Evolutionary conservation across 2,329 filamentous ascomycete genomes (phyloP), one percentile per base, ranked within the genome.

Genomic region (Scytalidium sp.): DNA sequence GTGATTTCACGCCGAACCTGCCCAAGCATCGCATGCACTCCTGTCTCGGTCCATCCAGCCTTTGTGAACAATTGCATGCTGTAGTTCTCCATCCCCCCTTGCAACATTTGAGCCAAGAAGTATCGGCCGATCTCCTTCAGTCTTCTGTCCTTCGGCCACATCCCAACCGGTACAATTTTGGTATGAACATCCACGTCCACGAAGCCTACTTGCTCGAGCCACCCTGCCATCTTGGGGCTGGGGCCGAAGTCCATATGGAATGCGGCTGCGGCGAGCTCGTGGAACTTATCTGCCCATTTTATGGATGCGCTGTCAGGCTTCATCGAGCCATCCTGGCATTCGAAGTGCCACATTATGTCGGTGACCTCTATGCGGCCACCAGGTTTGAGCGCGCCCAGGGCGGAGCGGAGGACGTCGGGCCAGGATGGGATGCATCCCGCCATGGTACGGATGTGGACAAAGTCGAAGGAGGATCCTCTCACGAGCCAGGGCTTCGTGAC

Each of bases 141-240:
- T 41, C 57, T 59, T 19, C 52, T 51, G 49, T 71, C 67, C 6
- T 53, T 60, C 36, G 64, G 62, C 72, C 72, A 74, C 4, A 66
- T 63, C 5, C 70, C 70, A 21, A 74, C 59, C 1, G 73, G 71
- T 21, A 53, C 51, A 29, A 51, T 52, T 19, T 50, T 41, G n/a
- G 50, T 22, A 25, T 48, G 41, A 36, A 55, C 51, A 19, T 49
- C 5, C 5, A 75, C 67, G 50, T 73, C 66, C 6, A 65, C 64
- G 54, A 75, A 75, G 3, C 73, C 73, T 5, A 67, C 67, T 19
- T 64, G 54, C 21, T 53, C 50, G 36, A 70, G 64, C 48, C 47
- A 46, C 22, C 40, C 43, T 21, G 29, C 47, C 46, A 54, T 43
- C 19, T 39, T 43, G 6, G 36, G 20, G 13, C 40, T 49, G 8